Evolutionary conservation across 176 grass and related monocot genomes (phyloP).

Genomic region (Carex myosuroides): DNA sequence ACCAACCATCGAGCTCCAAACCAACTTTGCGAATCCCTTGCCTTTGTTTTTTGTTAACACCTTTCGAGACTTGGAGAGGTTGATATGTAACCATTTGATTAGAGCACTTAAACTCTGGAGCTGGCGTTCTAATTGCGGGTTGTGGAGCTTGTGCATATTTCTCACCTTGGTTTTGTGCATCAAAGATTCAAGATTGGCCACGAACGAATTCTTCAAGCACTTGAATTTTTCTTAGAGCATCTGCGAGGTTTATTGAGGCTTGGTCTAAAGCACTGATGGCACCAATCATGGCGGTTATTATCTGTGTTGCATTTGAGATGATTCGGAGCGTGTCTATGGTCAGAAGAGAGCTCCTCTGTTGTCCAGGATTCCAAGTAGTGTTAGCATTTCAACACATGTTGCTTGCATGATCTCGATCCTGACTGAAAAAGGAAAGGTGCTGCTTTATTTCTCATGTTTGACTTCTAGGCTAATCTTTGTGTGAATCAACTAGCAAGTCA

Average conservation of each 20-base stretch:
- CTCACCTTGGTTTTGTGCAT: conserved; percentile 39
- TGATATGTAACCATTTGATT: conserved; percentile 31
- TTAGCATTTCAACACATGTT: neutral
- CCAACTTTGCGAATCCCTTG: conserved; percentile 42
- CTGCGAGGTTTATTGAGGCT: conserved; percentile 33
- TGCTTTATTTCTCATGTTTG: neutral
- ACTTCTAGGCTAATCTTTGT: neutral
- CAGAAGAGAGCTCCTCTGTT: neutral
- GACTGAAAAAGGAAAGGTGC: neutral
- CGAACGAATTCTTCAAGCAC: conserved; percentile 58
- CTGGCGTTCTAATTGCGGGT: conserved; percentile 41
- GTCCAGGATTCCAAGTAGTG: neutral
- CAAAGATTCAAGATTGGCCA: conserved; percentile 36
- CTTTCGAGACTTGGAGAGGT: conserved; percentile 41
- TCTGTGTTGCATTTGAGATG: conserved; percentile 49
- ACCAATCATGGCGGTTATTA: conserved; percentile 51
- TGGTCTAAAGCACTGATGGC: conserved; percentile 48
- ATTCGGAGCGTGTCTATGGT: conserved; percentile 39
- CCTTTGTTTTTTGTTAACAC: conserved; percentile 46
- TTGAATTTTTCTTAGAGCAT: conserved; percentile 51
- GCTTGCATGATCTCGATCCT: neutral
- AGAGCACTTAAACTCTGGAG: conserved; percentile 46
- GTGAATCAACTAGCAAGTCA: neutral
- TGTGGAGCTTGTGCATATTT: conserved; percentile 43
- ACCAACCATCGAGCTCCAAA: conserved; percentile 50